These are phyloP conservation scores for Pachysandra terminalis DNA, from an alignment of 164 flowering plant species.

Conservation along the genomic window DNA sequence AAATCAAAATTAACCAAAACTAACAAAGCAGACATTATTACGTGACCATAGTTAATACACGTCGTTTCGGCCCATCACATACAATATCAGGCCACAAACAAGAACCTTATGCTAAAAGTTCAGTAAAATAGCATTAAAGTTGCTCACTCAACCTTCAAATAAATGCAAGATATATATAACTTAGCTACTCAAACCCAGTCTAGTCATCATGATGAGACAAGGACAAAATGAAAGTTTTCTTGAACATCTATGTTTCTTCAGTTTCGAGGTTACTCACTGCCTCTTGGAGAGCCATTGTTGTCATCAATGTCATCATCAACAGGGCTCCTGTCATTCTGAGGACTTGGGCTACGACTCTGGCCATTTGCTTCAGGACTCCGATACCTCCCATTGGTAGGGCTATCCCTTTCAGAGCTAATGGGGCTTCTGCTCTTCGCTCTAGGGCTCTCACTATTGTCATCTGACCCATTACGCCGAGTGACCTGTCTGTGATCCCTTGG, in stretches of 20 bases:
- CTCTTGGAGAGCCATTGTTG: constrained; percentile 26
- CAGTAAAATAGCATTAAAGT: too few species aligned
- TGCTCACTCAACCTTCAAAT: too few species aligned
- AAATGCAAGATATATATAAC: too few species aligned
- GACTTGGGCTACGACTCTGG: constrained; percentile 30
- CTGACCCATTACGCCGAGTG: constrained; percentile 39
- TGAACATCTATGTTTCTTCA: background rate
- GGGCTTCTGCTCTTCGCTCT: constrained; percentile 50
- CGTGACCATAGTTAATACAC: too few species aligned
- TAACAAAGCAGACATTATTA: too few species aligned
- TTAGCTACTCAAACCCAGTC: too few species aligned
- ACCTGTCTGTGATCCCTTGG: constrained; percentile 32
- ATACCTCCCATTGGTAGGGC: constrained; percentile 21
- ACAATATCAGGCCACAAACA: too few species aligned
- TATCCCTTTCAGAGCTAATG: constrained; percentile 23
- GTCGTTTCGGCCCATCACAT: too few species aligned
- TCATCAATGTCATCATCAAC: constrained; percentile 38
- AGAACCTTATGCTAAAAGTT: too few species aligned
- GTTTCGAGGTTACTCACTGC: constrained; percentile 34
- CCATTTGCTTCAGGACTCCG: constrained; percentile 44
- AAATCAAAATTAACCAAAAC: too few species aligned
- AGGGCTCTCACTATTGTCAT: constrained; percentile 50
- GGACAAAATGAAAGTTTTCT: background rate
- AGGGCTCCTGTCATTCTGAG: constrained; percentile 43
- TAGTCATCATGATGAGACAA: background rate